Conservation (phyloP, 345 rosid genomes). For the Hypericum androsaemum region DNA sequence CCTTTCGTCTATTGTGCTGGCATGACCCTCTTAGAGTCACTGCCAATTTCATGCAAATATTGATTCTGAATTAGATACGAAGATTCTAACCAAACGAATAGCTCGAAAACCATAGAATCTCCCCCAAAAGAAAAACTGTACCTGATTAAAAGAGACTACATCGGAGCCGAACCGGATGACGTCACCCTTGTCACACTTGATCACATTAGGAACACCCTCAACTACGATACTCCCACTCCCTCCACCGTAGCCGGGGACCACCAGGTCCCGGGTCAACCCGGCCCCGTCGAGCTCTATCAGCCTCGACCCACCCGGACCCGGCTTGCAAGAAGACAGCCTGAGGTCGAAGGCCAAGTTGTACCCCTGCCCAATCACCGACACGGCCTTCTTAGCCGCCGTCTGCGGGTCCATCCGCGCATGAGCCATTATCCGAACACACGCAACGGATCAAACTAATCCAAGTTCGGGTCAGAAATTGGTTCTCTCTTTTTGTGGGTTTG, state of each 20-base stretch:
- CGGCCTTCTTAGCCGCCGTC: conserved; percentile 76
- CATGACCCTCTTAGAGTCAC: too few relatives aligned
- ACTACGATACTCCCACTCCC: conserved; percentile 40
- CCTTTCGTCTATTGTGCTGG: too few relatives aligned
- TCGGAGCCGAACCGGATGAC: conserved; percentile 74
- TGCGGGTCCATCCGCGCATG: conserved; percentile 44
- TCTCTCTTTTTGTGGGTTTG: too few relatives aligned
- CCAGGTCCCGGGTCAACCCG: conserved; percentile 34
- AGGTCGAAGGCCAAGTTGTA: conserved; percentile 55
- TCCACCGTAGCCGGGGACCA: conserved; percentile 39
- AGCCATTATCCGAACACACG: conserved; percentile 25
- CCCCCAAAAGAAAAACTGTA: conserved; percentile 8
- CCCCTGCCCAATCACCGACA: conserved; percentile 78
- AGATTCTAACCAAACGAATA: background rate
- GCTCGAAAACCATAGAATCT: background rate
- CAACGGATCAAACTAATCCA: too few relatives aligned
- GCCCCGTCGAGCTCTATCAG: conserved; percentile 44
- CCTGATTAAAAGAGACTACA: conserved; percentile 80
- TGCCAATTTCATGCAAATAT: too few relatives aligned
- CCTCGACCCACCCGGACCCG: conserved; percentile 39
- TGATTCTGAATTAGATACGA: too few relatives aligned
- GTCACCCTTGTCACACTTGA: conserved; percentile 94
- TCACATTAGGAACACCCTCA: conserved; percentile 42
- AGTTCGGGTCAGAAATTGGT: too few relatives aligned
- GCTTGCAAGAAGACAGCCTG: conserved; percentile 50